Evolutionary conservation across 2,329 filamentous ascomycete genomes (phyloP), one percentile per base, ranked within the genome.

Genomic region (Ploettnerulaceae sp.): DNA sequence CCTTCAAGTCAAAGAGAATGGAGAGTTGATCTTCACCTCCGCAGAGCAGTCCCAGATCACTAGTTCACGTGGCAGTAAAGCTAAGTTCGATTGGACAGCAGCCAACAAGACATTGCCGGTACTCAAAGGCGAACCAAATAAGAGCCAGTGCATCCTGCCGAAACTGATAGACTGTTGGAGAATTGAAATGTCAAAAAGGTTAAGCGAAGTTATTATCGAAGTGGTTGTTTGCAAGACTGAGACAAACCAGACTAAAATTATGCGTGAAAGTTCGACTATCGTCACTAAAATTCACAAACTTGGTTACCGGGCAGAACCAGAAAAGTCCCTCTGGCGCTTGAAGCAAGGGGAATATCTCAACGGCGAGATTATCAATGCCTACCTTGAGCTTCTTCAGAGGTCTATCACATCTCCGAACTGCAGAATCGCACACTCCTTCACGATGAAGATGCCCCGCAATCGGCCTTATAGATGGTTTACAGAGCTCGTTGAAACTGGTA

Each of bases 291-390:
- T 51, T 34, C 20, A 9, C 3, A 33, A 48, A 9, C 33, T 53
- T 39, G 35, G 44, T 25, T 53, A 53, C 37, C 4, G 25, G 28
- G 47, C 34, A 35, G 24, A 48, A 7, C 22, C 26, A 46, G 38
- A 35, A 42, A 39, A 50, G 15, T 51, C 35, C 18, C 48, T 53
- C 28, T 50, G 34, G 48, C 44, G 48, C 24, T 34, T 53, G 12
- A 51, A 53, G 34, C 26, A 17, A 14, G 33, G 48, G 41, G 39
- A 48, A 36, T 45, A 18, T 4, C 41, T 53, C 37, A 46, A 53
- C 37, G 36, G 48, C 34, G 45, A 51, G 37, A 22, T 53, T 47
- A 48, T 53, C 22, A 51, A 53, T 48, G 39, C 37, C 29, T 53
- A 53, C 34, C 28, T 53, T 40, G 41, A 53, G 26, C 51, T 51